These are phyloP conservation scores for Quercus dentata DNA, from an alignment of 306 rosid species.

Conservation along the genomic window DNA sequence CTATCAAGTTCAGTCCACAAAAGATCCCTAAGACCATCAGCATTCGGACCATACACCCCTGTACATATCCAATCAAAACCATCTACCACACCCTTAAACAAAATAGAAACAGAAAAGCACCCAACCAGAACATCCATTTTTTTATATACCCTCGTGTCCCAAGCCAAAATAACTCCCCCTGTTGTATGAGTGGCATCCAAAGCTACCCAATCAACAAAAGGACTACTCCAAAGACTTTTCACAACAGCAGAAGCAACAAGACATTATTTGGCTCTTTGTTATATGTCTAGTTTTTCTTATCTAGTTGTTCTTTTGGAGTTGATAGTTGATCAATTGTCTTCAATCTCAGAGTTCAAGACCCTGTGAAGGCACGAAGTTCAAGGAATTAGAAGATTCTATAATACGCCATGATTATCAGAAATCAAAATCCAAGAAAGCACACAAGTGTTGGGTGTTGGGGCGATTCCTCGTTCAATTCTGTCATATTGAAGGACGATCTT, in stretches of 20 bases:
- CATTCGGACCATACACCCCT: too few species aligned
- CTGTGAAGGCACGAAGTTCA: slow-evolving; percentile 76
- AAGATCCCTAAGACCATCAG: too few species aligned
- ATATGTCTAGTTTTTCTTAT: slow-evolving; percentile 1
- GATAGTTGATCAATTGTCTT: slow-evolving; percentile 17
- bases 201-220: too few species aligned
- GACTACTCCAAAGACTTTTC: too few species aligned
- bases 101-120: too few species aligned
- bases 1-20: too few species aligned
- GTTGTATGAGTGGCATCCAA: too few species aligned
- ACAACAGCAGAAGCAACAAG: neutral
- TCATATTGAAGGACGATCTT: slow-evolving; percentile 88
- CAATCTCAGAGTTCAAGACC: slow-evolving; percentile 50
- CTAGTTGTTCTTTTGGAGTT: slow-evolving; percentile 1
- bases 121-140: too few species aligned
- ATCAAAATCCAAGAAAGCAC: slow-evolving; percentile 94
- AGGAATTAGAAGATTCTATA: slow-evolving; percentile 70
- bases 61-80: too few species aligned
- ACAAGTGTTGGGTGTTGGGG: slow-evolving; percentile 84
- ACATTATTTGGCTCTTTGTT: neutral
- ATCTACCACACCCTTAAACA: too few species aligned
- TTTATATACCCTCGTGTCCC: too few species aligned
- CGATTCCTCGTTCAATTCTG: slow-evolving; percentile 89
- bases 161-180: too few species aligned
- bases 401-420: slow-evolving; percentile 93